Evolutionary conservation across 345 rosid genomes (phyloP), one percentile per base, ranked within the genome.

Genomic region (Ceriops decandra): DNA sequence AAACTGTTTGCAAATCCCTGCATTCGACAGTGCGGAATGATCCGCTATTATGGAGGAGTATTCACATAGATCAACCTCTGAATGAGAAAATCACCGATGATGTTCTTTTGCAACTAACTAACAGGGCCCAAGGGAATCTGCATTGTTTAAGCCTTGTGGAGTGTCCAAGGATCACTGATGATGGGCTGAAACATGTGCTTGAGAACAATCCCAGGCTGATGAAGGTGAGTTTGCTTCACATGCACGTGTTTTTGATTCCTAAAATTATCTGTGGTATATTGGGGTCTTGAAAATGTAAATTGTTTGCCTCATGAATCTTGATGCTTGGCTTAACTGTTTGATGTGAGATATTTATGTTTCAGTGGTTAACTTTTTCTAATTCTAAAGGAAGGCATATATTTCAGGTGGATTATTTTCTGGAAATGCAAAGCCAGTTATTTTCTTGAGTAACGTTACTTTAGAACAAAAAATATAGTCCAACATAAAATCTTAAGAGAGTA

Each of bases 1-100:
- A 87, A 75, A 76, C 70, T 63, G 97, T 87, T 71, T 87, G 95
- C 85, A 84, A 74, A 72, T 86, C 91, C 13, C 68, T 92, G 61
- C 85, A 62, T 52, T 67, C 72, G 16, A 73, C 72, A 1, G 87
- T 92, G 62, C 82, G 70, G 49, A 88, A 64, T 76, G 99, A 95
- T 57, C 70, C 92, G 31, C 76, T 87, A 5, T 68, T 90, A 62
- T 95, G 98, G 98, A 88, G 80, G 65, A 88, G 69, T 74, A 75
- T 92, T 66, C 93, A 92, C 80, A 81, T 95, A 32, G 85, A 74
- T 59, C 92, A 82, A 52, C 98, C 99, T 0, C 72, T 88, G 82
- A 95, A 76, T 66, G 98, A 95, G 76, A 91, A 86, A 84, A 82
- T 95, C 24, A 95, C 96, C 0, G 98, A 95, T 67, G 97, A 92